Base-by-base conservation (phyloP, 1,139 yeast species). In the Lodderomyces margitis region DNA sequence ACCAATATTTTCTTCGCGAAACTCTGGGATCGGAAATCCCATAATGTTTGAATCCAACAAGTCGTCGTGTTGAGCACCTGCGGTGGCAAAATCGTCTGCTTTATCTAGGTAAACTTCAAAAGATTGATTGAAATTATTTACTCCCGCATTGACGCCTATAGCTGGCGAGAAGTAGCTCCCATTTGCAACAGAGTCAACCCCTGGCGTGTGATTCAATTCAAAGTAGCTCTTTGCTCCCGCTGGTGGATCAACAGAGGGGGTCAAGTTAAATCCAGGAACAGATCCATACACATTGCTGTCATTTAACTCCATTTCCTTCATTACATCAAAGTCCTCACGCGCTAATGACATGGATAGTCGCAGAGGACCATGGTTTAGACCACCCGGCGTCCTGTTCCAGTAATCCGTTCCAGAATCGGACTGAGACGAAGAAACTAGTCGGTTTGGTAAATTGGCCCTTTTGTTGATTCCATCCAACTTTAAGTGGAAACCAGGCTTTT, bases 241-340 rank as follows among this genome's bases (percentile, higher is more conserved):
- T 1, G 76, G 75, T 1, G 76, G 75, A 35, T 66, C 67, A 68
- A 69, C 64, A 6, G 62, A 58, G 0, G 76, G 76, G 0, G 77
- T 71, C 15, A 67, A 49, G 39, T 48, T 38, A 23, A 49, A 41
- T 14, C 51, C 38, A 5, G 49, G 48, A 15, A 49, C 40, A 12
- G 42, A 33, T 4, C 41, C 42, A 14, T 39, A 30, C 4, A 27
- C 15, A 11, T 30, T 10, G 38, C 28, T 31, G 35, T 46, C 28
- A 44, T 40, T 37, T 8, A 43, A 31, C 17, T 37, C 38, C 35
- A 48, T 35, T 8, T 47, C 51, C 9, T 31, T 17, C 2, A 21
- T 15, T n/a, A 21, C 8, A 5, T 38, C 39, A 28, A 15, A 10
- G 11, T 32, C 36, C 3, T 45, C 48, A 12, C 27, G 28, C 8